A percentile compares a stretch with the other conserved stretches of the same genome.
These are phyloP conservation scores for Starmerella bombicola DNA, from an alignment of 805 yeast genomes.

Conservation along the genomic window DNA sequence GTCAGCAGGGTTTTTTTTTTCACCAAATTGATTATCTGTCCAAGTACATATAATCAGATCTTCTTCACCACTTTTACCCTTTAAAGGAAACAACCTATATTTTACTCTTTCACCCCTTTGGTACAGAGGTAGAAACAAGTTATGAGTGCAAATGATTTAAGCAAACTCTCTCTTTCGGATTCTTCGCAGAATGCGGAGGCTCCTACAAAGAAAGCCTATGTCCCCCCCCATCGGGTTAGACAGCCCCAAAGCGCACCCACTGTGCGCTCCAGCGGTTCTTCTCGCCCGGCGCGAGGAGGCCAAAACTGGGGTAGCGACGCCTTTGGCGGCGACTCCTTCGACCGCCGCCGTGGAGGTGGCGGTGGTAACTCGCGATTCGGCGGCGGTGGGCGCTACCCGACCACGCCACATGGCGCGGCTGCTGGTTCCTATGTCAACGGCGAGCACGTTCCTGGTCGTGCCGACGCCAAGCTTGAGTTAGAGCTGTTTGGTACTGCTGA, in stretches of 20 bases:
- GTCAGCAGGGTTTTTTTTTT: constrained; percentile 3
- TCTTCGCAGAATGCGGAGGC: constrained; percentile 8
- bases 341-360: constrained; percentile 27
- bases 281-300: constrained; percentile 16
- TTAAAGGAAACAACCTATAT: not conserved
- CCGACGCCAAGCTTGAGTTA: constrained; percentile 54
- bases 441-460: constrained; percentile 69
- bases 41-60: no score
- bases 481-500: constrained; percentile 74
- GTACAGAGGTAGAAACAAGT: constrained; percentile 3
- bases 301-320: constrained; percentile 22
- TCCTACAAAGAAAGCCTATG: constrained; percentile 32
- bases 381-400: constrained; percentile 34
- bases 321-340: constrained; percentile 26
- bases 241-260: constrained; percentile 17
- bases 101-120: not conserved
- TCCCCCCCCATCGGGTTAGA: constrained; percentile 41
- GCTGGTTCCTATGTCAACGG: constrained; percentile 77
- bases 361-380: constrained; percentile 27
- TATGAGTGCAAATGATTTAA: constrained; percentile 21
- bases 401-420: constrained; percentile 17
- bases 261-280: constrained; percentile 16
- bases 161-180: constrained; percentile 17
- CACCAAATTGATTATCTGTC: not conserved
- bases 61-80: no score